These are phyloP conservation scores for Penicillium sp. DNA, from an alignment of 2,329 filamentous ascomycete genomes.

Conservation along the genomic window DNA sequence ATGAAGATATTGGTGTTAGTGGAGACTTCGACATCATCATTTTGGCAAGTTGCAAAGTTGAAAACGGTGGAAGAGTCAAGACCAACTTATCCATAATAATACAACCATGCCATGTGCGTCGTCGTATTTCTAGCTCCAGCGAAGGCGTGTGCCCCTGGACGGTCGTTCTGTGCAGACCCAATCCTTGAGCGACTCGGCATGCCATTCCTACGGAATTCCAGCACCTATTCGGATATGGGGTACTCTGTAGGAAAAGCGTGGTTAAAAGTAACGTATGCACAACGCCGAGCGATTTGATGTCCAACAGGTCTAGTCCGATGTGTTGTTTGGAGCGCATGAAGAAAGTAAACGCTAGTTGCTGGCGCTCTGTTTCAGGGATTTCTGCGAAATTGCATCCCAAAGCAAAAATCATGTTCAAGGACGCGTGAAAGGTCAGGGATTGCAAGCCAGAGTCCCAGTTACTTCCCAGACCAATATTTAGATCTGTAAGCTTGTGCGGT, in stretches of 20 bases:
- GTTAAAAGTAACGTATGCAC: constrained; percentile 41
- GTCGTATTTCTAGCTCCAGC: constrained; percentile 35
- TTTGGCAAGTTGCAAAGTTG: no score
- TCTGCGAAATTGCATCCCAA: constrained; percentile 40
- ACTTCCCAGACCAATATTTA: constrained; percentile 34
- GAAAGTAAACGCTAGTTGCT: constrained; percentile 29
- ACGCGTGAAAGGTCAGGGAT: constrained; percentile 35
- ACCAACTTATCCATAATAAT: constrained; percentile 37
- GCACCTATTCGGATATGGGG: constrained; percentile 38
- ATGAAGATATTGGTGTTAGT: not conserved
- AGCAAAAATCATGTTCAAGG: constrained; percentile 43
- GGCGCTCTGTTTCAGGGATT: constrained; percentile 24
- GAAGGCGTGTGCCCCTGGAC: constrained; percentile 17
- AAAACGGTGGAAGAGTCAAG: no score
- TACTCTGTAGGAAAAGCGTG: constrained; percentile 39
- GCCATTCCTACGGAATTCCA: constrained; percentile 45
- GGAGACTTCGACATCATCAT: no score
- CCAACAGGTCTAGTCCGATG: constrained; percentile 37
- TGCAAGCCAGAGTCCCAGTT: constrained; percentile 27
- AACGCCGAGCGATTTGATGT: constrained; percentile 35
- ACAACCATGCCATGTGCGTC: constrained; percentile 40
- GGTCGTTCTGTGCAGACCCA: constrained; percentile 38
- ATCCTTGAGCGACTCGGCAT: constrained; percentile 38
- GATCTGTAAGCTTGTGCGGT: constrained; percentile 17
- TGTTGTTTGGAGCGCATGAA: constrained; percentile 32